Conservation (phyloP, 768 basidiomycete genomes). For the Cantharellus anzutake region DNA sequence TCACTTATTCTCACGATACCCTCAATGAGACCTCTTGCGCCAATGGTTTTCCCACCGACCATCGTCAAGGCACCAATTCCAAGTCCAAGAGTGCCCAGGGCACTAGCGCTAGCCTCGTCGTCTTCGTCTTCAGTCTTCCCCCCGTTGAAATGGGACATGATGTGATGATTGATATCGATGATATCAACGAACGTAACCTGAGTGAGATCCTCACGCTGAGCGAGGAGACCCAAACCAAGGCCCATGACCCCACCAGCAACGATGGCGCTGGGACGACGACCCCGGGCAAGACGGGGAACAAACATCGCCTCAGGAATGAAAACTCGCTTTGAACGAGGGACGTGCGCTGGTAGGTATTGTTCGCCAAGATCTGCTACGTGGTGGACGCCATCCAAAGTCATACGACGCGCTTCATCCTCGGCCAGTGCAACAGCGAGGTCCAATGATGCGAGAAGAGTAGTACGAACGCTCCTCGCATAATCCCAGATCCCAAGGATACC, state of each 20-base stretch:
- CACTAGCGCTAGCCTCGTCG: constrained; percentile 33
- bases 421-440: constrained; percentile 63
- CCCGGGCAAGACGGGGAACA: constrained; percentile 27
- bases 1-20: constrained; percentile 57
- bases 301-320: constrained; percentile 99
- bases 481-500: constrained; percentile 71
- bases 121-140: constrained; percentile 15
- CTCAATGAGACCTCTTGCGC: constrained; percentile 58
- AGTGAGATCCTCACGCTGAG: constrained; percentile 54
- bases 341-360: constrained; percentile 29
- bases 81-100: constrained; percentile 52
- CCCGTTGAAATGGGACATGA: constrained; percentile 41
- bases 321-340: constrained; percentile 41
- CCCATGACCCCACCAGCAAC: constrained; percentile 65
- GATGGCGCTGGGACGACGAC: constrained; percentile 21
- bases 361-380: constrained; percentile 53
- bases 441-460: constrained; percentile 54
- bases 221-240: constrained; percentile 57
- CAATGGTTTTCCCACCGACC: constrained; percentile 68
- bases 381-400: constrained; percentile 45
- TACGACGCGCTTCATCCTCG: constrained; percentile 62
- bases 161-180: constrained; percentile 68
- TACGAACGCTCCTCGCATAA: constrained; percentile 65
- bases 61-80: constrained; percentile 78
- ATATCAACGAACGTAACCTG: constrained; percentile 71